phyloP scores from a whole-genome alignment of 345 rosid genomes.

The Eucalyptus microcorys region DNA sequence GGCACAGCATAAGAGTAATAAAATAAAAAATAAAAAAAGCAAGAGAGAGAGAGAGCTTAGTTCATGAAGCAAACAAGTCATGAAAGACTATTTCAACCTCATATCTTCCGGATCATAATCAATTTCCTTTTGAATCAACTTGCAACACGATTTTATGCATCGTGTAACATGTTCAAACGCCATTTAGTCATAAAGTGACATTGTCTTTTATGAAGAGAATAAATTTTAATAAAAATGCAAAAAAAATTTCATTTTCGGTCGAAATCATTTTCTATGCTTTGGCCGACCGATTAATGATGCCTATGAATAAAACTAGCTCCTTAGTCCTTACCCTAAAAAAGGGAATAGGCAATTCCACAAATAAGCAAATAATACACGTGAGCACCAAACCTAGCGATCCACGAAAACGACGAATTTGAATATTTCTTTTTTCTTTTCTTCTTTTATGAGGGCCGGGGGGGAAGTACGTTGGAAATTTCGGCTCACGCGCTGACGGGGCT shows the following conservation, averaged over 20 bases:
- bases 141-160: neutral
- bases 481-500: neutral
- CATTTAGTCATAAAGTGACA: neutral
- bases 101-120: neutral
- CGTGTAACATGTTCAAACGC: fast-evolving
- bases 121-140: neutral
- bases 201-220: neutral
- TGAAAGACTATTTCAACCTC: neutral
- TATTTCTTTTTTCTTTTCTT: neutral
- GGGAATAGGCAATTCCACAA: neutral
- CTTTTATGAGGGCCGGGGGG: neutral
- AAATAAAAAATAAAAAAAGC: fast-evolving
- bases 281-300: neutral
- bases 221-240: neutral
- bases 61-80: neutral
- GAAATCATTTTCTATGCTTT: neutral
- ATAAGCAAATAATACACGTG: neutral
- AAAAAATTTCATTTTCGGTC: neutral
- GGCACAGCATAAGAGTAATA: neutral
- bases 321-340: neutral
- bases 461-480: neutral
- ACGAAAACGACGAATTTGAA: neutral
- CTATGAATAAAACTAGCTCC: neutral
- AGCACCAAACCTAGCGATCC: neutral
- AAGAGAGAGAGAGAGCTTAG: neutral